phyloP scores from a whole-genome alignment of 2,329 filamentous ascomycete genomes.

The Fusarium buharicum region DNA sequence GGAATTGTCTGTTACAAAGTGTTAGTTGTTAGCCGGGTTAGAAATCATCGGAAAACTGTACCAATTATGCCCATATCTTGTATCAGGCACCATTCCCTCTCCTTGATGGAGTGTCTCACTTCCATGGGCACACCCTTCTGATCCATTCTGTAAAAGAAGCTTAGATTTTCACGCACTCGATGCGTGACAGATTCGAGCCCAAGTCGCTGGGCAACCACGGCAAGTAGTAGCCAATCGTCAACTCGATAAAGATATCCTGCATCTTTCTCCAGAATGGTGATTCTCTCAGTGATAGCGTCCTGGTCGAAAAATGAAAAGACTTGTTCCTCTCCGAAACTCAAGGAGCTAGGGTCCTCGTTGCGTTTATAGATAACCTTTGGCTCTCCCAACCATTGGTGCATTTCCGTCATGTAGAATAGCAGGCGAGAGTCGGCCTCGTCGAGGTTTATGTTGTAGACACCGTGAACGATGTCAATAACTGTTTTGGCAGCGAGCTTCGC shows the following conservation, averaged over 20 bases:
- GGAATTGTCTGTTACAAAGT: slow-evolving; percentile 2
- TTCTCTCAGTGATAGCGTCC: neutral
- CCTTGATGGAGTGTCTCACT: slow-evolving; percentile 3
- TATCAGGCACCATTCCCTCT: slow-evolving; percentile 8
- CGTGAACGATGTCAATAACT: slow-evolving; percentile 16
- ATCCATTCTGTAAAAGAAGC: slow-evolving; percentile 5
- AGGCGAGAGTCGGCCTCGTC: slow-evolving; percentile 5
- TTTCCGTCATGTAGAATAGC: slow-evolving; percentile 28
- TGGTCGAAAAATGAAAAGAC: slow-evolving; percentile 7
- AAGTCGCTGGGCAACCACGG: slow-evolving; percentile 24
- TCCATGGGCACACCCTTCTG: neutral
- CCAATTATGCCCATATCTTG: slow-evolving; percentile 7
- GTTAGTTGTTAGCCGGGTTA: neutral
- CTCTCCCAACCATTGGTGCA: slow-evolving; percentile 18
- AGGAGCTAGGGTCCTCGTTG: neutral
- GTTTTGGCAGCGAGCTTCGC: slow-evolving; percentile 9
- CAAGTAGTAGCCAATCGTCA: slow-evolving; percentile 30
- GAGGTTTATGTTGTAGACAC: neutral
- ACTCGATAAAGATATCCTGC: slow-evolving; percentile 12
- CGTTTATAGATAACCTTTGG: neutral
- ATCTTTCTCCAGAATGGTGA: slow-evolving; percentile 3
- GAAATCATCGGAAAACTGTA: neutral
- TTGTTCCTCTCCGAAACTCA: neutral
- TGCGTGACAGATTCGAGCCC: neutral
- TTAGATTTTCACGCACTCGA: neutral